phyloP scores from a whole-genome alignment of 108 stramenopile genomes.

The Parietichytrium sp. region DNA sequence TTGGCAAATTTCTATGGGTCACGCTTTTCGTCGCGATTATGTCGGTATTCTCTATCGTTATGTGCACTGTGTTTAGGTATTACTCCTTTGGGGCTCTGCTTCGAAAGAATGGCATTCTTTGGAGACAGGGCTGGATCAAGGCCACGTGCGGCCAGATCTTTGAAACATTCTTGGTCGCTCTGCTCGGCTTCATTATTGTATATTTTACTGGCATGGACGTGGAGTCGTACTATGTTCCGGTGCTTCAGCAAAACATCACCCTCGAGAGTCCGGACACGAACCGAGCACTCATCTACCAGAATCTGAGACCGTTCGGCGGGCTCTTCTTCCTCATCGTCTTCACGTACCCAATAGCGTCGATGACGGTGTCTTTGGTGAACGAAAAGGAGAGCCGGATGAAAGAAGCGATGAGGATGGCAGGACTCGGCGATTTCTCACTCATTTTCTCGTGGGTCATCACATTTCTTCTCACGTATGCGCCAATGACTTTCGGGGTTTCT shows the following conservation, averaged over 20 bases:
- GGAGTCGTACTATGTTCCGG: not conserved
- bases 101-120: not conserved
- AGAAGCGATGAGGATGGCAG: constrained; percentile 61
- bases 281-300: constrained; percentile 13
- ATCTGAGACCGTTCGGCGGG: constrained; percentile 12
- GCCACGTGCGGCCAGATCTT: too few relatives aligned
- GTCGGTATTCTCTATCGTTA: not conserved
- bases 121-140: too few relatives aligned
- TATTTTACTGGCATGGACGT: not conserved
- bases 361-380: constrained; percentile 48
- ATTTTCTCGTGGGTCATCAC: constrained; percentile 47
- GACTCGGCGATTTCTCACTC: constrained; percentile 39
- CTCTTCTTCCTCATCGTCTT: constrained; percentile 68
- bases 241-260: not conserved
- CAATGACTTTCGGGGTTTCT: constrained; percentile 52
- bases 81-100: not conserved
- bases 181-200: not conserved
- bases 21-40: too few relatives aligned
- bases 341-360: constrained; percentile 60
- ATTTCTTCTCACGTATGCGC: constrained; percentile 40
- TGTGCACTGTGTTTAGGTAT: not conserved
- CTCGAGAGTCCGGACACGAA: not conserved
- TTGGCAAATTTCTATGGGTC: too few relatives aligned
- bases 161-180: not conserved
- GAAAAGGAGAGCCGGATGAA: constrained; percentile 58